Conservation (phyloP, 2,329 filamentous ascomycete species). For the Aspergillus costaricaensis region DNA sequence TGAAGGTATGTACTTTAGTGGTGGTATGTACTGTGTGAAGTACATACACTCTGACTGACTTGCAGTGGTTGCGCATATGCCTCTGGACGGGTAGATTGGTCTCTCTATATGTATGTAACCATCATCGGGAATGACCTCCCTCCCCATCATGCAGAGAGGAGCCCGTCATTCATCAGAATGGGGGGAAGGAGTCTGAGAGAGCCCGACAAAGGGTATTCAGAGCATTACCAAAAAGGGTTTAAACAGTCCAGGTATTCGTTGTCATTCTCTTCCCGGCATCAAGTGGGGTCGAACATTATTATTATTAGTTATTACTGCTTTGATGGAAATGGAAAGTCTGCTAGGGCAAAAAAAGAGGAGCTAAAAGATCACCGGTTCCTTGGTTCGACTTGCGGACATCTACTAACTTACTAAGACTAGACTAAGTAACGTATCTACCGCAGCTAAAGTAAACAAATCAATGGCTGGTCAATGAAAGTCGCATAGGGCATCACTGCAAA, state of each 20-base stretch:
- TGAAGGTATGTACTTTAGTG: neutral
- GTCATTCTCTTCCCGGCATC: constrained; percentile 11
- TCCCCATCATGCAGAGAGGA: neutral
- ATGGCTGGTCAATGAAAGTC: constrained; percentile 7
- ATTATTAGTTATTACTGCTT: too few relatives aligned
- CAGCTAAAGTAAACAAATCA: constrained; percentile 8
- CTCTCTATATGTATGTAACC: constrained; percentile 1
- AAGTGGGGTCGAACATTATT: constrained; percentile 15
- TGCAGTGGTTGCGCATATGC: too few relatives aligned
- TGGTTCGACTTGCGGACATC: constrained; percentile 14
- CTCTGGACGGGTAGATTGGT: too few relatives aligned
- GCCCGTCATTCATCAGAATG: too few relatives aligned
- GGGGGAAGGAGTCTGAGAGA: neutral
- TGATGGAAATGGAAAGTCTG: too few relatives aligned
- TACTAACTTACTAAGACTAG: too few relatives aligned
- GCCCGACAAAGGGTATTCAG: neutral
- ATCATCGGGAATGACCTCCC: neutral
- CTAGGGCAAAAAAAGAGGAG: constrained; percentile 8
- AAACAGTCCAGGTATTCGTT: constrained; percentile 16
- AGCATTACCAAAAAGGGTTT: neutral
- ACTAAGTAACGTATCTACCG: neutral
- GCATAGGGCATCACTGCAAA: neutral
- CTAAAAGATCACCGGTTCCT: constrained; percentile 20
- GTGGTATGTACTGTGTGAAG: neutral
- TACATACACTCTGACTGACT: neutral